Percentiles rank a stretch among this genome's conserved stretches.
These are phyloP conservation scores for Nicotiana tabacum DNA, from an alignment of 257 asterid genomes.

Conservation along the genomic window DNA sequence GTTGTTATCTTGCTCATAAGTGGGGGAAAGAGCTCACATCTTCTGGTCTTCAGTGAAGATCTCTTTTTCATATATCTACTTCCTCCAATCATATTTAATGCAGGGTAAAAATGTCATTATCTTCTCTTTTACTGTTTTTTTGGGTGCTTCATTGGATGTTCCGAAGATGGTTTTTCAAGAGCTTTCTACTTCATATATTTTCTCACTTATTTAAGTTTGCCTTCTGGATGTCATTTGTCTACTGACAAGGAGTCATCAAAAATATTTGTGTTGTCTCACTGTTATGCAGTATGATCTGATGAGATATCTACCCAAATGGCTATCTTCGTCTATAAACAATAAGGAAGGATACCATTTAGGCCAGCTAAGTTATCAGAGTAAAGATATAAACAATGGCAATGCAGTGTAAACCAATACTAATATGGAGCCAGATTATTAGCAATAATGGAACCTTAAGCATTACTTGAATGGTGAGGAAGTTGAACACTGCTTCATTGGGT, in stretches of 20 bases:
- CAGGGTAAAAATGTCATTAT: constrained; percentile 26
- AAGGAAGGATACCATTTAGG: not conserved
- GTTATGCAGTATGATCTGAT: not conserved
- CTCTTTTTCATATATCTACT: constrained; percentile 44
- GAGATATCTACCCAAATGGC: not conserved
- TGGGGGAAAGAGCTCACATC: constrained; percentile 34
- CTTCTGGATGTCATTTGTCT: not conserved
- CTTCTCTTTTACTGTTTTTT: not conserved
- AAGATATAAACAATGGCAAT: not conserved
- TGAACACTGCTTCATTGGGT: not conserved
- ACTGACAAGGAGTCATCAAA: not conserved
- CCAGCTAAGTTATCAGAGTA: not conserved
- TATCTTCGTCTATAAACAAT: not conserved
- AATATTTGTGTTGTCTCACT: not conserved
- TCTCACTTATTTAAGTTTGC: not conserved
- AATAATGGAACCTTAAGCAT: not conserved
- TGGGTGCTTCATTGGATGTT: not conserved
- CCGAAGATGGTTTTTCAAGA: not conserved
- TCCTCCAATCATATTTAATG: constrained; percentile 43
- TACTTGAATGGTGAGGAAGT: not conserved
- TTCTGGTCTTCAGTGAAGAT: constrained; percentile 38
- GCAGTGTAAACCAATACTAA: not conserved
- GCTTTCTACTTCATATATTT: not conserved
- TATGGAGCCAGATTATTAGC: not conserved
- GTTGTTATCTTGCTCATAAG: constrained; percentile 32